These are phyloP conservation scores for Candida khao-thaluensis DNA, from an alignment of 805 yeast species.

Conservation along the genomic window DNA sequence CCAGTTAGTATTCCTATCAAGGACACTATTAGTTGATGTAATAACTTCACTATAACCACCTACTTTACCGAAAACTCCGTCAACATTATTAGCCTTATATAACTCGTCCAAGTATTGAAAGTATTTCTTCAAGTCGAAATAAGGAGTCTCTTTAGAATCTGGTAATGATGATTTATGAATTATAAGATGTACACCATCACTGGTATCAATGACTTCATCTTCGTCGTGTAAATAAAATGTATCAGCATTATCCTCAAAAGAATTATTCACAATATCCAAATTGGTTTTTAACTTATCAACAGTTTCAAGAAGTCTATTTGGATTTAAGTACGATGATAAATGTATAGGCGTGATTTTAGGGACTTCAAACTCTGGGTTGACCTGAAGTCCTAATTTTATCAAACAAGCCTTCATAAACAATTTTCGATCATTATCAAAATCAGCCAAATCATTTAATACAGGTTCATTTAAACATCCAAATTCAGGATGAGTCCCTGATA, in stretches of 20 bases:
- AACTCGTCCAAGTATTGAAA: slow-evolving; percentile 41
- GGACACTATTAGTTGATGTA: slow-evolving; percentile 78
- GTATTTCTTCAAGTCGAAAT: slow-evolving; percentile 63
- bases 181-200: slow-evolving; percentile 49
- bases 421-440: slow-evolving; percentile 48
- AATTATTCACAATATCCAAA: slow-evolving; percentile 30
- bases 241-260: slow-evolving; percentile 55
- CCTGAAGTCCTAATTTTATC: slow-evolving; percentile 62
- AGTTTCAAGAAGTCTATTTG: slow-evolving; percentile 31
- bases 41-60: slow-evolving; percentile 83
- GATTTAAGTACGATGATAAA: slow-evolving; percentile 43
- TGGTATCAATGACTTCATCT: slow-evolving; percentile 17
- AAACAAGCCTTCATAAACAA: slow-evolving; percentile 59
- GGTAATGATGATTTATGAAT: slow-evolving; percentile 48
- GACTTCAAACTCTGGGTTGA: slow-evolving; percentile 51
- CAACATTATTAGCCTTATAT: slow-evolving; percentile 14
- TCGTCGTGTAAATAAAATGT: slow-evolving; percentile 50
- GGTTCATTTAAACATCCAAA: slow-evolving; percentile 43
- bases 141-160: slow-evolving; percentile 57
- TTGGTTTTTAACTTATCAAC: slow-evolving; percentile 34
- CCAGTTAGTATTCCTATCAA: slow-evolving; percentile 68
- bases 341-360: slow-evolving; percentile 73
- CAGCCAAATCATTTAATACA: slow-evolving; percentile 36
- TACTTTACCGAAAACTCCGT: slow-evolving; percentile 55
- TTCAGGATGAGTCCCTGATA: slow-evolving; percentile 91